These are phyloP conservation scores for Wickerhamomyces sp. DNA, from an alignment of 1,139 yeast species.

Conservation along the genomic window DNA sequence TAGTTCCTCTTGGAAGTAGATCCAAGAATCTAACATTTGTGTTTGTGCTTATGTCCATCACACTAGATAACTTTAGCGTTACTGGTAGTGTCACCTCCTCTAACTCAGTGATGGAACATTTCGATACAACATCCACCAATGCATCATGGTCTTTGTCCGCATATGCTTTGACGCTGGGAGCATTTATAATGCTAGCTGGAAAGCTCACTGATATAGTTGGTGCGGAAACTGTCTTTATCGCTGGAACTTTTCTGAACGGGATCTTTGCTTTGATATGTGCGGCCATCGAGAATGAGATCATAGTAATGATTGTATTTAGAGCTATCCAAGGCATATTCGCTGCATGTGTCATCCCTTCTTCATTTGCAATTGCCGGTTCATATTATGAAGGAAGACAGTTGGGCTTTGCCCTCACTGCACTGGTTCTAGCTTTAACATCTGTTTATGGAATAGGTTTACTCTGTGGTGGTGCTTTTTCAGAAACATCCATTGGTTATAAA, in stretches of 20 bases:
- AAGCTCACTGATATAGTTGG: conserved; percentile 35
- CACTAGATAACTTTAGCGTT: conserved; percentile 28
- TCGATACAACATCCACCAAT: conserved; percentile 11
- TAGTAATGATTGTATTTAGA: conserved; percentile 31
- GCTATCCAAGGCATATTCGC: conserved; percentile 37
- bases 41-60: conserved; percentile 9
- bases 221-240: conserved; percentile 25
- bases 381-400: conserved; percentile 26
- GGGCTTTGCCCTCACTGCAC: conserved; percentile 22
- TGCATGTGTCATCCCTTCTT: conserved; percentile 31
- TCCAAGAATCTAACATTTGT: conserved; percentile 8
- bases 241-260: conserved; percentile 20
- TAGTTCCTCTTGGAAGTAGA: conserved; percentile 15
- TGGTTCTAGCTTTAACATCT: conserved; percentile 26
- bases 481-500: conserved; percentile 28
- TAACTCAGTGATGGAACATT: conserved; percentile 21
- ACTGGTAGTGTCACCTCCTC: conserved; percentile 27
- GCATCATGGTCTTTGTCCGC: conserved; percentile 35
- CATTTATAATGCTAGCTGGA: conserved; percentile 35
- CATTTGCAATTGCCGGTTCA: conserved; percentile 28
- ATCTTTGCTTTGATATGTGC: conserved; percentile 30
- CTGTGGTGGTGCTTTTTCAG: conserved; percentile 34
- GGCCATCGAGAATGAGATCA: conserved; percentile 23
- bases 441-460: conserved; percentile 29
- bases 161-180: conserved; percentile 33